Base-by-base conservation (phyloP, 192 early-diverging fungal species). In the Radiomyces spectabilis region DNA sequence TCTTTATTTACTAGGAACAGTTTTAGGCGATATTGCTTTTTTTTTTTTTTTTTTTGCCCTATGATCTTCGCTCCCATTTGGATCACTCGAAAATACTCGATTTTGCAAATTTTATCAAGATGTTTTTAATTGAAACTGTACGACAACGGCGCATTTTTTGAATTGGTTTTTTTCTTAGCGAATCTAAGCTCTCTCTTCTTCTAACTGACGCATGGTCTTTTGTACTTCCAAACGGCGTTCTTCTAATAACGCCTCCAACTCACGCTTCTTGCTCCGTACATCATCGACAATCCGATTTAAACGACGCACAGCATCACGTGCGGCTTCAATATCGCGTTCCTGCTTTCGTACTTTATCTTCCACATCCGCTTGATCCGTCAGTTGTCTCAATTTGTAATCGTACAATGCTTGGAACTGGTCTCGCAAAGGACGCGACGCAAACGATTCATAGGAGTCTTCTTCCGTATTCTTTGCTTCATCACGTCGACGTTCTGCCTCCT, bases 321-420 rank as follows among this genome's bases (percentile, higher is more conserved):
- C 76, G 16, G 68, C 58, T 24, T 74, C 69, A 53, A 81, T 73
- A 51, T 76, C 74, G 13, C 77, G 57, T 26, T 81, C 79, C 34
- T 76, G 61, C 31, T 71, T 47, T 15, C 69, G 57, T 12, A 74
- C 65, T 24, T 72, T 56, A 21, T 58, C 68, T n/a, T 68, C 57
- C n/a, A 75, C 51, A 30, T 81, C 74, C 7, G 60, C 63, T 32
- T 72, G 53, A 12, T 74, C 76, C 1, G 64, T 58, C 16, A 71
- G 47, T 52, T 78, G 74, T 26, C 70, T 62, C 30, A 76, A 60
- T 34, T 81, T 81, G 34, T 76, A 81, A 18, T 71, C 76, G 29
- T 76, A 68, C 30, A 81, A 42, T 5, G 68, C 74, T 34, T 72
- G 69, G 18, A 75, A 74, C 44, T 81, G 72, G 25, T 64, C 60